phyloP scores from a whole-genome alignment of 352 stramenopile species.

The Phytophthora podocarpi region DNA sequence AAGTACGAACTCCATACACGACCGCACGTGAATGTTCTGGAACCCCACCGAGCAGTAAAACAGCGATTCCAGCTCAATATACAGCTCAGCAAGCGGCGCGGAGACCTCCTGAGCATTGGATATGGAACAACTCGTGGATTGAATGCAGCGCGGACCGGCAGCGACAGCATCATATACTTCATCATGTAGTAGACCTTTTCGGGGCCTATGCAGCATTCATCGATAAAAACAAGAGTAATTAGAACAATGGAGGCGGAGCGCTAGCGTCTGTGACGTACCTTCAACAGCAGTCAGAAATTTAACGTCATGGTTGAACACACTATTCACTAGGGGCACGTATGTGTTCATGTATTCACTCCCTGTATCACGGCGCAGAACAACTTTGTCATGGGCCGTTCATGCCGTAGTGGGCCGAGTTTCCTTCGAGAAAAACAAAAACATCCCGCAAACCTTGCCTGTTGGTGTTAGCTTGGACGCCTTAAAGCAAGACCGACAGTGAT shows the following conservation, averaged over 20 bases:
- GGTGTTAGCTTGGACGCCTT: neutral
- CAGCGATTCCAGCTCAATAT: too few relatives aligned
- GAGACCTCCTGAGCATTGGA: too few relatives aligned
- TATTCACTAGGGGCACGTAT: neutral
- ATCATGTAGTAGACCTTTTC: conserved; percentile 20
- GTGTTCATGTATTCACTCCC: conserved; percentile 11
- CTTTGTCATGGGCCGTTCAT: too few relatives aligned
- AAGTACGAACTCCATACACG: too few relatives aligned
- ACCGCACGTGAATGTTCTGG: too few relatives aligned
- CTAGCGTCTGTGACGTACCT: too few relatives aligned
- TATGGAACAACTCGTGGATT: conserved; percentile 19
- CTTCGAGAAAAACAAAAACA: neutral
- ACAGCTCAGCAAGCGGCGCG: too few relatives aligned
- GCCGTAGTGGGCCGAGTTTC: too few relatives aligned
- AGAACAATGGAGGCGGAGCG: too few relatives aligned
- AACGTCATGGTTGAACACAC: neutral
- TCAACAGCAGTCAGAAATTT: conserved; percentile 12
- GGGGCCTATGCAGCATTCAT: neutral
- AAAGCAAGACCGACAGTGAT: neutral
- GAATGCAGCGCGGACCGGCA: neutral
- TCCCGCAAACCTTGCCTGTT: neutral
- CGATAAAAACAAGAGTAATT: too few relatives aligned
- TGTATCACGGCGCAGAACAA: neutral
- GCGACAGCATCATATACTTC: conserved; percentile 9
- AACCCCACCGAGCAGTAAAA: too few relatives aligned